These are phyloP conservation scores for Corylus heterophylla DNA, from an alignment of 306 rosid genomes.

Conservation along the genomic window DNA sequence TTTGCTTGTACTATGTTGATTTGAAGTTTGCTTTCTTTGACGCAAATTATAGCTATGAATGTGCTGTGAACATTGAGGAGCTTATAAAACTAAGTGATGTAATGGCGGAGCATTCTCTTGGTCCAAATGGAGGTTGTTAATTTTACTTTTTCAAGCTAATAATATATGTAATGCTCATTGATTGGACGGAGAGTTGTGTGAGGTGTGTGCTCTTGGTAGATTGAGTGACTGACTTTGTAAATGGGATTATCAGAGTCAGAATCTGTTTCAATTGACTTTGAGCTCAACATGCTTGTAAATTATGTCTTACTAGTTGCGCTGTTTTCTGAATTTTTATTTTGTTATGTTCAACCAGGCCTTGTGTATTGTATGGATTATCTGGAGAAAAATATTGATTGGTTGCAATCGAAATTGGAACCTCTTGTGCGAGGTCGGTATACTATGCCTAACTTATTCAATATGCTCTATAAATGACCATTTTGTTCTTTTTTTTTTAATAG, in stretches of 20 bases:
- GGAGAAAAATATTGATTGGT: constrained; percentile 93
- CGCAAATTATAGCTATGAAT: constrained; percentile 62
- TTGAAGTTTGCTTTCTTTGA: constrained; percentile 32
- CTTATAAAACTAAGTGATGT: constrained; percentile 81
- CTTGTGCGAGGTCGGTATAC: constrained; percentile 72
- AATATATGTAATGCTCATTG: background rate
- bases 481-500: background rate
- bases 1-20: constrained; percentile 24
- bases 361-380: constrained; percentile 93
- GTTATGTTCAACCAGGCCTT: constrained; percentile 62
- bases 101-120: constrained; percentile 82
- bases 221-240: background rate
- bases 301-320: constrained; percentile 9
- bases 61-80: constrained; percentile 79
- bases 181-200: background rate
- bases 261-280: background rate
- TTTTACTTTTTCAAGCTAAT: background rate
- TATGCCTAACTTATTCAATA: constrained; percentile 10
- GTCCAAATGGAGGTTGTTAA: constrained; percentile 84
- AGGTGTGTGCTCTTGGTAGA: background rate
- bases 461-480: background rate
- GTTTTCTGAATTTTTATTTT: constrained; percentile 24
- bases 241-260: background rate
- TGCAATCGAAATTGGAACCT: constrained; percentile 77
- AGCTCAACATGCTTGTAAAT: constrained; percentile 1